Conservation (phyloP, 306 rosid species). For the Fragaria iinumae region DNA sequence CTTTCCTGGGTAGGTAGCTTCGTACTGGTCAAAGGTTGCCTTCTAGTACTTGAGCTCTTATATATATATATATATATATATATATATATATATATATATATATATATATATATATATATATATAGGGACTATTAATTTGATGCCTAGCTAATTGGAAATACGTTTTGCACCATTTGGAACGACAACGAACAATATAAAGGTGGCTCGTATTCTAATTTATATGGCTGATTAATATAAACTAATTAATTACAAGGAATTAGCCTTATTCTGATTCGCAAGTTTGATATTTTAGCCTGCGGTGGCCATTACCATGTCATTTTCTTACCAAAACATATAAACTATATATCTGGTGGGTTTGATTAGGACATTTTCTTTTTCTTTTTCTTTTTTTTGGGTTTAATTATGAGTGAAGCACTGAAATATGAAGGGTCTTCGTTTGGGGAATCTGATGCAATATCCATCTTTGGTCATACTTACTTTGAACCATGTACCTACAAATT, state of each 20-base stretch:
- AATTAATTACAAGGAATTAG: neutral
- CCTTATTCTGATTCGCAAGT: neutral
- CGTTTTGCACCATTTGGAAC: neutral
- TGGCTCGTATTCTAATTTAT: neutral
- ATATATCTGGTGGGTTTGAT: neutral
- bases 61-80: too few relatives aligned
- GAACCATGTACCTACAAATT: neutral
- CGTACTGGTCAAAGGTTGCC: neutral
- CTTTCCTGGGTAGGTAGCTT: neutral
- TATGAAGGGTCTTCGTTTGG: neutral
- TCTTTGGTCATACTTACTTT: neutral
- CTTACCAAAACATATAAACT: neutral
- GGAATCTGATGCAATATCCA: neutral
- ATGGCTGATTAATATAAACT: neutral
- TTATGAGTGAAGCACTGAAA: neutral
- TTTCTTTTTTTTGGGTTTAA: neutral
- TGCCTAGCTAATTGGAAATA: neutral
- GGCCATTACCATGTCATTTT: constrained; percentile 2
- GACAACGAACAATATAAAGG: constrained; percentile 4
- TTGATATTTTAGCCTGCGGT: neutral
- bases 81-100: too few relatives aligned
- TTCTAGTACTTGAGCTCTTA: neutral
- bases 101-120: neutral
- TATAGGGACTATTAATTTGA: neutral
- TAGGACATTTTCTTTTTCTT: neutral